Conservation (phyloP, 192 early-diverging fungal genomes). For the Mortierella hygrophila region DNA sequence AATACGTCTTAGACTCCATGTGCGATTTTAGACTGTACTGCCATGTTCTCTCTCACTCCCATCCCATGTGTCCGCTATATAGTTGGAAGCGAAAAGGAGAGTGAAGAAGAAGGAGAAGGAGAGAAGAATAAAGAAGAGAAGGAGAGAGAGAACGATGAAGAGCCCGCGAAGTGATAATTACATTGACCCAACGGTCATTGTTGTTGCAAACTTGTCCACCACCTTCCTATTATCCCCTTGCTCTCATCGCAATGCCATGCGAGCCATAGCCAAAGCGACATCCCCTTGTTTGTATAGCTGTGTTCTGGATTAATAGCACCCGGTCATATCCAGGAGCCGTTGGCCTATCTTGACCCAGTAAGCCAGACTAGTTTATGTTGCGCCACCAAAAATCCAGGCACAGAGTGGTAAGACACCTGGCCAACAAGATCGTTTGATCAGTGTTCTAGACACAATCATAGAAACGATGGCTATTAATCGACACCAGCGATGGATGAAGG, state of each 20-base stretch:
- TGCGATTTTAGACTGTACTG: neutral
- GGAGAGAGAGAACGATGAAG: neutral
- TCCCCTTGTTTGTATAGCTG: neutral
- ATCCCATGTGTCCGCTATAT: neutral
- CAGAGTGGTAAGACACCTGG: neutral
- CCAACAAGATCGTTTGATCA: neutral
- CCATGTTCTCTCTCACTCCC: neutral
- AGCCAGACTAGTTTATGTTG: neutral
- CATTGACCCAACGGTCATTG: neutral
- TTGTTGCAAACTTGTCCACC: neutral
- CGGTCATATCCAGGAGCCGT: neutral
- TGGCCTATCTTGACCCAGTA: too few species aligned
- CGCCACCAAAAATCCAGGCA: neutral
- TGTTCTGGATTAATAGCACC: neutral
- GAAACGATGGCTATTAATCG: too few species aligned
- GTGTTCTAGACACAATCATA: neutral
- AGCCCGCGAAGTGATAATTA: neutral
- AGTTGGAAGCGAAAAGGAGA: neutral
- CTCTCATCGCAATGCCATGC: neutral
- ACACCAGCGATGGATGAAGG: neutral
- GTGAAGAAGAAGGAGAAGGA: neutral
- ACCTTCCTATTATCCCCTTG: neutral
- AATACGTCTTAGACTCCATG: neutral
- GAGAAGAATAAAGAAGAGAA: constrained; percentile 6
- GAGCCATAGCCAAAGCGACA: neutral